Evolutionary conservation across 2,329 filamentous ascomycete genomes (phyloP).

Genomic region (Periconia macrospinosa): DNA sequence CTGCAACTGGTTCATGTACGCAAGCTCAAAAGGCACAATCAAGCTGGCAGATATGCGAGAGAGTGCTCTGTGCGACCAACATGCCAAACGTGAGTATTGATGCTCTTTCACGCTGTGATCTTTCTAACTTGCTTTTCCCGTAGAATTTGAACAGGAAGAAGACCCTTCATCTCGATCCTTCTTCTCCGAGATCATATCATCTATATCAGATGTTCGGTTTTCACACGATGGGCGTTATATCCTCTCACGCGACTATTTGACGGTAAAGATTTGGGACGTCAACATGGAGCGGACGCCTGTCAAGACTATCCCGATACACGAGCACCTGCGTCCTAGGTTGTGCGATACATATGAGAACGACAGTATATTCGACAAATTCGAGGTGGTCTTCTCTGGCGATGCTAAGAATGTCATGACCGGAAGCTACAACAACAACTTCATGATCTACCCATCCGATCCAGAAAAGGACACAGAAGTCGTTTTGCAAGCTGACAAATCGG

Average conservation of each 20-base stretch:
- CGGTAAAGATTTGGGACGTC: slow-evolving; percentile 99
- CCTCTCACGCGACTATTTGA: slow-evolving; percentile 94
- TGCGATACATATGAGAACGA: slow-evolving; percentile 99
- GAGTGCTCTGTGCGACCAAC: slow-evolving; percentile 92
- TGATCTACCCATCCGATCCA: slow-evolving; percentile 98
- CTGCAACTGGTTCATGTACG: slow-evolving; percentile 99
- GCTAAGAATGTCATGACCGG: slow-evolving; percentile 99
- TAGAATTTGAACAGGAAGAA: slow-evolving; percentile 99
- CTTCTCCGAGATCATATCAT: slow-evolving; percentile 99
- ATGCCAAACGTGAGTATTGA: slow-evolving; percentile 84
- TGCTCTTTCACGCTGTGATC: neutral
- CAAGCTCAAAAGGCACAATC: slow-evolving; percentile 97
- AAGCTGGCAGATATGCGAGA: slow-evolving; percentile 98
- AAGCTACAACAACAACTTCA: slow-evolving; percentile 99
- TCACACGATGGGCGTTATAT: slow-evolving; percentile 97
- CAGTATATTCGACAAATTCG: slow-evolving; percentile 99
- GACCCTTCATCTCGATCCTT: slow-evolving; percentile 96
- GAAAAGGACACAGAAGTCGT: slow-evolving; percentile 97
- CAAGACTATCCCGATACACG: slow-evolving; percentile 98
- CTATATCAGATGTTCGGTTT: slow-evolving; percentile 97
- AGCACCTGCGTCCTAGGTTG: slow-evolving; percentile 88
- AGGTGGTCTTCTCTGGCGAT: slow-evolving; percentile 97
- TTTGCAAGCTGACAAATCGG: slow-evolving; percentile 95
- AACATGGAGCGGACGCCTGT: slow-evolving; percentile 98
- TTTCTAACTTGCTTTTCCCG: slow-evolving; percentile 8